Base-by-base conservation (phyloP, 129 eudicot species). In the Ambrosia artemisiifolia region DNA sequence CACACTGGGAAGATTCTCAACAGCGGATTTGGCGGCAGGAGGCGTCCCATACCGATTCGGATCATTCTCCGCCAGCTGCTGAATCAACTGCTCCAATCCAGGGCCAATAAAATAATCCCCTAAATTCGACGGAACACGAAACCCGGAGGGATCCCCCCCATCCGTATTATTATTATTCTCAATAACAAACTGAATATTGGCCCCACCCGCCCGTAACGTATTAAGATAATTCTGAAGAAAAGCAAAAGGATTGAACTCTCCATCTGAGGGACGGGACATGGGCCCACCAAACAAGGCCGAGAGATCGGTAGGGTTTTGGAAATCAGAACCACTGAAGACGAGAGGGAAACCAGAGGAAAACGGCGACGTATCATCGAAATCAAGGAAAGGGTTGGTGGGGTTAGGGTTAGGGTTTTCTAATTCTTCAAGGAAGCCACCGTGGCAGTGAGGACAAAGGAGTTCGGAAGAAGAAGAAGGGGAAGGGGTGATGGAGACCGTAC, bases 41-140 rank as follows among this genome's bases (percentile, higher is more conserved):
- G 98, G 98, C 0, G 98, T 85, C 0, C 98, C 98, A 42, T 87
- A 82, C 2, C 96, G 71, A 62, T 92, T 89, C 0, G 96, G 98
- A 85, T 89, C 98, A 17, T 92, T 92, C 80, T 92, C 98, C 3
- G 98, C 98, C 0, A 92, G 81, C 65, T 89, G 98, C 62, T 92
- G 98, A 7, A 89, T 89, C 71, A 89, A 24, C 20, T 87, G 95
- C 72, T 92, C 98, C 19, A 92, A 79, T 9, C 96, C 98, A 9
- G 96, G 92, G 5, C 98, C 96, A 0, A 89, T 8, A 34, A 87
- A 89, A 61, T 89, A 89, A 62, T 92, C 98, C 6, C 98, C 96
- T 0, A 89, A 73, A 82, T 85, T 92, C 2, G 86, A 17, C 3
- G 91, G 95, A 1, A 81, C 50, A 10, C 88, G 74, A 64, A 80